Evolutionary conservation across 2,329 filamentous ascomycete genomes (phyloP), one percentile per base, ranked within the genome.

Genomic region (Alternaria solani): DNA sequence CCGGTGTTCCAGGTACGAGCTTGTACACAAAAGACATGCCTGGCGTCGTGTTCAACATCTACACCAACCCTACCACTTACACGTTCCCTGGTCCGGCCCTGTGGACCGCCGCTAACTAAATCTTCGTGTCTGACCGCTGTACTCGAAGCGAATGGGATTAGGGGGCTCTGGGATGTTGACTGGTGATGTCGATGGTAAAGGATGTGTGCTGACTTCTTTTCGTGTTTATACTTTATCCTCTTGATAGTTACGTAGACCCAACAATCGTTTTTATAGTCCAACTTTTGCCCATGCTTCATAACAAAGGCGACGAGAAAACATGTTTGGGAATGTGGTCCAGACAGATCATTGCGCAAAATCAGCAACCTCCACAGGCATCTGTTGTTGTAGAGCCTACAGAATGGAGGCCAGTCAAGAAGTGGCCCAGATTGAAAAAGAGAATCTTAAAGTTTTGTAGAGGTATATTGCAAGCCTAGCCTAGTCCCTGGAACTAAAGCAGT

Each of bases 11-110:
- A 0, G 82, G 77, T 12, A 79, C 75, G 2, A 69, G 69, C 16
- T 66, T 83, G n/a, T 84, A 85, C 70, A 77, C 71, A 23, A 64
- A 68, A 36, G 75, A 69, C 18, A 81, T 82, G 34, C 66, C 80
- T 4, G 84, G 84, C 28, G 80, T 84, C 61, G 53, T 77, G 36
- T 79, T 79, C 67, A 77, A 79, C 61, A 57, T 80, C 18, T 80
- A 79, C 64, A 75, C 63, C 5, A 69, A 61, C 41, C 70, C 70
- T 9, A 73, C 70, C 2, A 71, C 61, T 32, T 81, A 80, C 60
- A 63, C 74, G 0, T 73, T 75, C 62, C 78, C 79, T 14, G 79
- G 78, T 4, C 78, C 79, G 7, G 69, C 66, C 7, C 55, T 78
- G 8, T 77, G 74, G 75, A 76, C 72, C 52, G 72, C 61, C 11